Percentiles rank a stretch among this genome's conserved stretches.
These are phyloP conservation scores for Actinidia arguta DNA, from an alignment of 179 eudicot species.

Conservation along the genomic window DNA sequence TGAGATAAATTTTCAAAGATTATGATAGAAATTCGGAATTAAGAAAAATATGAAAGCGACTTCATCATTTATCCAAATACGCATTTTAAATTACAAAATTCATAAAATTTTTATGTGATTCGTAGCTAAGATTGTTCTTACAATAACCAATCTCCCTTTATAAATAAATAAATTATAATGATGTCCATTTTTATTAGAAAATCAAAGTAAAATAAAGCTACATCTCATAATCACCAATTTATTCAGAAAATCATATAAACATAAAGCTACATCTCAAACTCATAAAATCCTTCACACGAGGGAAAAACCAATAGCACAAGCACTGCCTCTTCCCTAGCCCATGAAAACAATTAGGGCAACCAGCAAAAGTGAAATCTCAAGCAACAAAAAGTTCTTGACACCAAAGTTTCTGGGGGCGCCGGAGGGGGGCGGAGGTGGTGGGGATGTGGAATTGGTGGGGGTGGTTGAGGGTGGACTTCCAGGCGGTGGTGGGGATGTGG, in stretches of 20 bases:
- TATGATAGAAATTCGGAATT: neutral
- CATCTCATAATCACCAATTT: neutral
- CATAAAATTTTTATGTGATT: neutral
- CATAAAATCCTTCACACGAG: neutral
- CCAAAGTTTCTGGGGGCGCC: neutral
- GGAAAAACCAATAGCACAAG: neutral
- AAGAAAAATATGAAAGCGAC: neutral
- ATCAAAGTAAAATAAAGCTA: neutral
- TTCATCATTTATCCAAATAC: too few relatives aligned
- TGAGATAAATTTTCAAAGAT: slow-evolving; percentile 75
- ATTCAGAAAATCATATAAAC: neutral
- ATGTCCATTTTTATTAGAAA: neutral
- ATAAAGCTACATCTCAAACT: neutral
- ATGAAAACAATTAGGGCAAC: slow-evolving; percentile 14
- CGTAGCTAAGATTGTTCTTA: neutral
- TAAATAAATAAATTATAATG: neutral
- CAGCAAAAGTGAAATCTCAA: slow-evolving; percentile 17
- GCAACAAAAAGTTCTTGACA: neutral
- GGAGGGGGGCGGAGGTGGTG: neutral
- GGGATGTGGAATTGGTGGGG: neutral
- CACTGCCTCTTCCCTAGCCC: slow-evolving; percentile 52
- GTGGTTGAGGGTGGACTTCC: neutral
- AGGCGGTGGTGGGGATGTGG: neutral
- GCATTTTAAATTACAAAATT: neutral
- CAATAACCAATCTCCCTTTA: neutral